Evolutionary conservation across 306 rosid genomes (phyloP).

Genomic region (Lathyrus oleraceus): DNA sequence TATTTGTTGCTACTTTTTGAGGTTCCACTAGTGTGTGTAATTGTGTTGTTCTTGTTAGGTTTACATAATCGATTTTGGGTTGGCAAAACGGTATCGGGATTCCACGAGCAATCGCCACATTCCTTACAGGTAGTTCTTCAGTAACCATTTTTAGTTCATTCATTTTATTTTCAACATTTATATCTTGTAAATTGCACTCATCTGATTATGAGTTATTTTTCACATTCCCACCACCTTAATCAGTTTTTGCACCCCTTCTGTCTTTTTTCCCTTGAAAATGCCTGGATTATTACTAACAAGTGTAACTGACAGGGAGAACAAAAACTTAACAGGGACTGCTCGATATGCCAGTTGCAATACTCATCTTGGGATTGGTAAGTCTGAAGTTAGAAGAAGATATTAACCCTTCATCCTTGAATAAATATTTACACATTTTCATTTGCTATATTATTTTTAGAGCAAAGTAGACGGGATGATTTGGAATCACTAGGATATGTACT

Average conservation of each 20-base stretch:
- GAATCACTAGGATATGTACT: slow-evolving; percentile 98
- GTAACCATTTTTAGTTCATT: neutral
- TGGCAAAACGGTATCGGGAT: slow-evolving; percentile 91
- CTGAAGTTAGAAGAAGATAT: slow-evolving; percentile 39
- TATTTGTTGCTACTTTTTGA: neutral
- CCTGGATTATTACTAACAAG: slow-evolving; percentile 24
- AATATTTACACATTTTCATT: slow-evolving; percentile 15
- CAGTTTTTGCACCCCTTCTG: slow-evolving; percentile 2
- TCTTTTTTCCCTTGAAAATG: slow-evolving; percentile 7
- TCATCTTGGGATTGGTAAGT: slow-evolving; percentile 96
- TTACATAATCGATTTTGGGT: slow-evolving; percentile 93
- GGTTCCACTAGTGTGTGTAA: slow-evolving; percentile 8
- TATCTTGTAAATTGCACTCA: neutral
- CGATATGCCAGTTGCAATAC: slow-evolving; percentile 99
- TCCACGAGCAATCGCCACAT: slow-evolving; percentile 87
- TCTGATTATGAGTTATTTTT: slow-evolving; percentile 14
- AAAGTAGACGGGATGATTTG: slow-evolving; percentile 97
- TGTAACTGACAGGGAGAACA: slow-evolving; percentile 69
- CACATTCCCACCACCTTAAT: slow-evolving; percentile 6
- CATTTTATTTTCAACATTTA: neutral
- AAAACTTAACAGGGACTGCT: slow-evolving; percentile 92
- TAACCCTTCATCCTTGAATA: slow-evolving; percentile 6
- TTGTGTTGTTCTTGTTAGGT: slow-evolving; percentile 52
- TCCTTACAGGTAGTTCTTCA: slow-evolving; percentile 66
- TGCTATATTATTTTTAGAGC: slow-evolving; percentile 57